Conservation (phyloP, 805 yeast genomes). For the Saccharomycopsis sp. region DNA sequence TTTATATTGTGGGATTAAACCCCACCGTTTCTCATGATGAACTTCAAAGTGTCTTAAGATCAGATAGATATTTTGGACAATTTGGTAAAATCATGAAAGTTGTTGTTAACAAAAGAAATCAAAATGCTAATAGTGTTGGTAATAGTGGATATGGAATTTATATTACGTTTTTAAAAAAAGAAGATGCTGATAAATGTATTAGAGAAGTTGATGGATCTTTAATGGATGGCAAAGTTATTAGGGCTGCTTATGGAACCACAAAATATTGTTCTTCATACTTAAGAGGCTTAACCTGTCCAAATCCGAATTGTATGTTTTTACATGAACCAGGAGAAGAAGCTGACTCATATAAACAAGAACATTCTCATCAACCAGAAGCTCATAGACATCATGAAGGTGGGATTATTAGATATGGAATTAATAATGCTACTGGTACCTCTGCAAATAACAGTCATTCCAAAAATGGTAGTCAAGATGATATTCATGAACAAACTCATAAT, state of each 20-base stretch:
- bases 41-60: conserved; percentile 66
- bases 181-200: conserved; percentile 92
- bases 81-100: conserved; percentile 92
- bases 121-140: conserved; percentile 26
- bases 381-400: conserved; percentile 20
- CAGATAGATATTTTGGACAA: conserved; percentile 96
- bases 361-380: conserved; percentile 64
- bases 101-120: conserved; percentile 77
- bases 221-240: conserved; percentile 78
- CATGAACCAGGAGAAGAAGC: conserved; percentile 99
- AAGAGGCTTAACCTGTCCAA: conserved; percentile 93
- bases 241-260: conserved; percentile 98
- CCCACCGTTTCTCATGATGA: conserved; percentile 81
- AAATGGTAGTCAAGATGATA: not conserved
- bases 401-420: conserved; percentile 24
- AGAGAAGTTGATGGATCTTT: conserved; percentile 86
- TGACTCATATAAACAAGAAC: conserved; percentile 78
- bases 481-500: too few species aligned
- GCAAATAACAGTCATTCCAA: not conserved
- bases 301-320: conserved; percentile 96
- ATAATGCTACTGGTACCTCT: not conserved
- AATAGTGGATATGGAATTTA: conserved; percentile 78
- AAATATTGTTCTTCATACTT: conserved; percentile 95
- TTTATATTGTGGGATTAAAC: conserved; percentile 92
- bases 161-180: conserved; percentile 86